These are phyloP conservation scores for Termitomyces titanicus DNA, from an alignment of 768 basidiomycete genomes.

Conservation along the genomic window DNA sequence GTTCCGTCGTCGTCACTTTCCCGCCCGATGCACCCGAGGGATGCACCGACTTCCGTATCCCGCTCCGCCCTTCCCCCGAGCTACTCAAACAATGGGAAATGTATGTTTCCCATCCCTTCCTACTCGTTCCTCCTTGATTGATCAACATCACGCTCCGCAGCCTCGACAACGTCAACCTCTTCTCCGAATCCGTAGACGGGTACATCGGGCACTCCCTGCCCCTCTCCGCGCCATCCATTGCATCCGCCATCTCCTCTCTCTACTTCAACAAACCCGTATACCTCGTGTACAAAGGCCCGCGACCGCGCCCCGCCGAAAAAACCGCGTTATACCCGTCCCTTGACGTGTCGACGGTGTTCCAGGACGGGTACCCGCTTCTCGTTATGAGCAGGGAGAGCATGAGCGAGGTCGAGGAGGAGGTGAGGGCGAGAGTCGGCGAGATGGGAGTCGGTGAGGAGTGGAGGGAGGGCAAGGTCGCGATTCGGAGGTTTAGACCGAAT, in stretches of 20 bases:
- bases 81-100: constrained; percentile 49
- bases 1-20: constrained; percentile 52
- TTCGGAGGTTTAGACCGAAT: constrained; percentile 61
- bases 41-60: constrained; percentile 54
- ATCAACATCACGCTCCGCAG: constrained; percentile 26
- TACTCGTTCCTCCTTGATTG: neutral
- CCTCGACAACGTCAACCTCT: constrained; percentile 50
- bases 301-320: constrained; percentile 38
- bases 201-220: constrained; percentile 53
- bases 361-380: constrained; percentile 71
- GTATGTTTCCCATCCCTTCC: constrained; percentile 33
- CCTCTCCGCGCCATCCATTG: constrained; percentile 44
- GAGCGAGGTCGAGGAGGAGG: constrained; percentile 42
- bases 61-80: constrained; percentile 51
- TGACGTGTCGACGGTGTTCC: constrained; percentile 51
- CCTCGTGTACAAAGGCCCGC: constrained; percentile 65
- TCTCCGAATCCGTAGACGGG: constrained; percentile 54
- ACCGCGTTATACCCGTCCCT: constrained; percentile 53
- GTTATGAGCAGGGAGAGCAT: constrained; percentile 68
- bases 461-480: constrained; percentile 8
- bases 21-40: constrained; percentile 55
- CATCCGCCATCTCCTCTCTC: constrained; percentile 54
- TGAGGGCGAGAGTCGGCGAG: constrained; percentile 41
- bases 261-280: constrained; percentile 62
- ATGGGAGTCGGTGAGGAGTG: constrained; percentile 14